phyloP scores from a whole-genome alignment of 1,284 basidiomycete genomes.

The Filobasidium uniguttulatum region DNA sequence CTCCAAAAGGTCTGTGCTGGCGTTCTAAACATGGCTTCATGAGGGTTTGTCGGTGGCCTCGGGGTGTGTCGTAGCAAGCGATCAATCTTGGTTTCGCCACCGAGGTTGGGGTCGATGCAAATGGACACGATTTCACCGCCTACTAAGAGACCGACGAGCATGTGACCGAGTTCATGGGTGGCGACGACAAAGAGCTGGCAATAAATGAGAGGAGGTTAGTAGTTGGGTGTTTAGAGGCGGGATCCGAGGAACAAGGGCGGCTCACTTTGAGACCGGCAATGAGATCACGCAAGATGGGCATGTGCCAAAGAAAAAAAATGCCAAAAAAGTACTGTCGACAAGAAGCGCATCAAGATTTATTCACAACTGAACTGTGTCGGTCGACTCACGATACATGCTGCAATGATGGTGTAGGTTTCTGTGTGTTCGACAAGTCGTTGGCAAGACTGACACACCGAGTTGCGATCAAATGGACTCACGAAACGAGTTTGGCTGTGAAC shows the following conservation, averaged over 20 bases:
- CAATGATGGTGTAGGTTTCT: slow-evolving; percentile 35
- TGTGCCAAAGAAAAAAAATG: slow-evolving; percentile 31
- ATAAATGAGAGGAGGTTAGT: neutral
- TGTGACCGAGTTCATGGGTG: slow-evolving; percentile 33
- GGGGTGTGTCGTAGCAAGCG: slow-evolving; percentile 27
- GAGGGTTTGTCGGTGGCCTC: slow-evolving; percentile 14
- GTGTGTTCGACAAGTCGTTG: neutral
- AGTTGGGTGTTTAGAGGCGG: neutral
- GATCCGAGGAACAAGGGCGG: neutral
- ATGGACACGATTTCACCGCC: slow-evolving; percentile 29
- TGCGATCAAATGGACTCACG: slow-evolving; percentile 18
- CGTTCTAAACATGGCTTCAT: slow-evolving; percentile 11
- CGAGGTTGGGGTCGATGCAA: slow-evolving; percentile 29
- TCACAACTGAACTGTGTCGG: neutral
- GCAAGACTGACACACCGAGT: neutral
- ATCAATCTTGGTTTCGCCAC: slow-evolving; percentile 31
- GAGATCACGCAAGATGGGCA: slow-evolving; percentile 28
- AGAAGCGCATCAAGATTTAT: neutral
- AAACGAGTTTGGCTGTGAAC: slow-evolving; percentile 25
- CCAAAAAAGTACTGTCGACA: slow-evolving; percentile 20
- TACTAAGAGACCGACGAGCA: slow-evolving; percentile 28
- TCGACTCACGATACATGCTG: slow-evolving; percentile 23
- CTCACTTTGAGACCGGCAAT: slow-evolving; percentile 32
- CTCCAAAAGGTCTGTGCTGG: slow-evolving; percentile 14
- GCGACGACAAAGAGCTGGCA: slow-evolving; percentile 32